A percentile compares a stretch with the other conserved stretches of the same genome.
phyloP scores from a whole-genome alignment of 768 basidiomycete genomes.

The Mycena kentingensis region DNA sequence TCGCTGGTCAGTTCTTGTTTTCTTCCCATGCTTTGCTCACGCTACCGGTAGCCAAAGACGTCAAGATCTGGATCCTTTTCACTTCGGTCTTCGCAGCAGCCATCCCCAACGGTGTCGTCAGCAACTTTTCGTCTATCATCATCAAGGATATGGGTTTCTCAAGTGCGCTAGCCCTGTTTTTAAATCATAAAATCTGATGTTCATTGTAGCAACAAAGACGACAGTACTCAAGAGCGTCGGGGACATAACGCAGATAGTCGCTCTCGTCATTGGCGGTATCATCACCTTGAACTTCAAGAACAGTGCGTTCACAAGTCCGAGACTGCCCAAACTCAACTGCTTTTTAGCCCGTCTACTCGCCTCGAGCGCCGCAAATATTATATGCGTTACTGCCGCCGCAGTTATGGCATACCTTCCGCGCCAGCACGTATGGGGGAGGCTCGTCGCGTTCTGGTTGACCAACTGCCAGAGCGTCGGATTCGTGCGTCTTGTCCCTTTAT shows the following conservation, averaged over 20 bases:
- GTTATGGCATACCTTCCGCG: conserved; percentile 25
- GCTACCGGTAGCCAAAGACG: conserved; percentile 12
- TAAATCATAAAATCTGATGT: background rate
- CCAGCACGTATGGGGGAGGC: conserved; percentile 19
- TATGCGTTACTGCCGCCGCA: conserved; percentile 23
- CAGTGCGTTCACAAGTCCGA: too few species aligned
- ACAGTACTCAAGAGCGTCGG: conserved; percentile 26
- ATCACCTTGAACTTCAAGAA: conserved; percentile 23
- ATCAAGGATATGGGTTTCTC: conserved; percentile 26
- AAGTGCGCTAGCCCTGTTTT: background rate
- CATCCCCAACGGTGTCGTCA: conserved; percentile 26
- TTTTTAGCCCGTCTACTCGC: conserved; percentile 19
- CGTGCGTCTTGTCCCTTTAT: conserved; percentile 6
- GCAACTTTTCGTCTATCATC: conserved; percentile 24
- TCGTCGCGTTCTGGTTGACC: conserved; percentile 25
- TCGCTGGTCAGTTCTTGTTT: conserved; percentile 7
- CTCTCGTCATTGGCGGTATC: conserved; percentile 20
- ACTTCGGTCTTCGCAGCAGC: conserved; percentile 23
- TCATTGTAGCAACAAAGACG: conserved; percentile 20
- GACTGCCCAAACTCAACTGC: too few species aligned
- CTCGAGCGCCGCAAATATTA: conserved; percentile 22
- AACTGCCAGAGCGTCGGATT: conserved; percentile 27
- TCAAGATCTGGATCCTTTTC: conserved; percentile 25
- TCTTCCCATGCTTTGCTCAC: background rate
- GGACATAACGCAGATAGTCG: conserved; percentile 24